Conservation (phyloP, 768 basidiomycete species). For the Termitomyces titanicus region DNA sequence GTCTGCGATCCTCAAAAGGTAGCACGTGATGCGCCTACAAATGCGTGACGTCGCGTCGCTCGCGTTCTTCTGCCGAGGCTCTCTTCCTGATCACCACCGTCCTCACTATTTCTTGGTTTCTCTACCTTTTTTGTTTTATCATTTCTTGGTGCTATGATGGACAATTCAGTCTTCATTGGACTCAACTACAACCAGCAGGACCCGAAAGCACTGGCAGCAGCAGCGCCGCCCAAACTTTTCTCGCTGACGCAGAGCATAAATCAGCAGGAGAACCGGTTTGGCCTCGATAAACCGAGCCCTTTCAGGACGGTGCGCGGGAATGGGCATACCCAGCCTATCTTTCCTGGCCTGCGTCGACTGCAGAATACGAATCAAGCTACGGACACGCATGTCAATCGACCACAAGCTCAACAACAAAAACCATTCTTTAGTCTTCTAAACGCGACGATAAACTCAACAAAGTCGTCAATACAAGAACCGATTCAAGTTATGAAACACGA, state of each 20-base stretch:
- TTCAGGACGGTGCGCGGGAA: constrained; percentile 1
- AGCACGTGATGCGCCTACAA: neutral
- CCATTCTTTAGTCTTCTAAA: constrained; percentile 10
- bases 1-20: no score
- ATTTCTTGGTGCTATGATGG: constrained; percentile 1
- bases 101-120: constrained; percentile 1
- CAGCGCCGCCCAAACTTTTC: constrained; percentile 5
- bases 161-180: neutral
- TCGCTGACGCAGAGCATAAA: constrained; percentile 11
- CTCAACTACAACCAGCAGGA: neutral
- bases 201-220: neutral
- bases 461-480: neutral
- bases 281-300: neutral
- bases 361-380: neutral
- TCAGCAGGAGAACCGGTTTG: constrained; percentile 11
- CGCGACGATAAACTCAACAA: neutral
- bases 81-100: neutral
- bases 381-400: neutral
- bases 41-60: neutral
- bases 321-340: constrained; percentile 3
- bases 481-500: neutral
- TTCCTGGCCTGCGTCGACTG: constrained; percentile 10
- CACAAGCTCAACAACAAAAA: neutral
- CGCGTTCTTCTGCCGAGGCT: neutral
- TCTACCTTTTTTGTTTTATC: neutral